These are phyloP conservation scores for Mycothermus thermophilus DNA, from an alignment of 495 filamentous ascomycete species.

Conservation along the genomic window DNA sequence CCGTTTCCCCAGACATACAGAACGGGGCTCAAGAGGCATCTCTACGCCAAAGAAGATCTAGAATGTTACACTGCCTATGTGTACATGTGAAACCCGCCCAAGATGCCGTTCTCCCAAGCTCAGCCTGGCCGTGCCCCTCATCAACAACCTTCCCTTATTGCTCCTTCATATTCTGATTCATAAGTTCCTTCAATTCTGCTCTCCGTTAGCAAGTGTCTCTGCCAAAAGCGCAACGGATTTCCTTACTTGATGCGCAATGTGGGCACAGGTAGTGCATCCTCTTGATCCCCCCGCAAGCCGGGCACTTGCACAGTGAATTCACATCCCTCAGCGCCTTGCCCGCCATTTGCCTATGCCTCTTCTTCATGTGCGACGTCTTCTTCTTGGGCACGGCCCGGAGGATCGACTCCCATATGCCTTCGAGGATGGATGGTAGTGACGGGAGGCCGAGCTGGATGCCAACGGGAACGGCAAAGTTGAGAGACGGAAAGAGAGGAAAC, in stretches of 20 bases:
- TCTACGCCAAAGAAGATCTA: no score
- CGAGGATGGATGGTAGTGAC: slow-evolving; percentile 40
- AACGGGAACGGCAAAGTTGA: slow-evolving; percentile 38
- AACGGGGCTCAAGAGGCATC: no score
- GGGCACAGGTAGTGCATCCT: slow-evolving; percentile 77
- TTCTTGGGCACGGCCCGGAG: slow-evolving; percentile 94
- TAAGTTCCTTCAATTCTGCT: slow-evolving; percentile 23
- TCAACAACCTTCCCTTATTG: no score
- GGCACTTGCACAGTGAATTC: slow-evolving; percentile 69
- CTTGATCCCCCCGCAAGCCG: slow-evolving; percentile 77
- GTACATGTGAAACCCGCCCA: no score
- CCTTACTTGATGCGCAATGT: slow-evolving; percentile 45
- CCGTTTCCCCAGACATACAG: no score
- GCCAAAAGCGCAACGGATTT: no score
- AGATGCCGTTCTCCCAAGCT: no score
- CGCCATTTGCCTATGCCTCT: slow-evolving; percentile 79
- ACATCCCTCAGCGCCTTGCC: slow-evolving; percentile 90
- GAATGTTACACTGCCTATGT: no score
- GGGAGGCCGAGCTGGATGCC: slow-evolving; percentile 42
- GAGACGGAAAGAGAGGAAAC: slow-evolving; percentile 32
- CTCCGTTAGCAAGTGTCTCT: slow-evolving; percentile 10
- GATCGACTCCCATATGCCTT: slow-evolving; percentile 80
- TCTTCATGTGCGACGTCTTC: slow-evolving; percentile 96
- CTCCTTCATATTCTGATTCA: slow-evolving; percentile 13
- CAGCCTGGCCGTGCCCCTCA: no score